A percentile compares a stretch with the other conserved stretches of the same genome.
Conservation (phyloP, 1,139 yeast species). For the Diutina mesorugosa region DNA sequence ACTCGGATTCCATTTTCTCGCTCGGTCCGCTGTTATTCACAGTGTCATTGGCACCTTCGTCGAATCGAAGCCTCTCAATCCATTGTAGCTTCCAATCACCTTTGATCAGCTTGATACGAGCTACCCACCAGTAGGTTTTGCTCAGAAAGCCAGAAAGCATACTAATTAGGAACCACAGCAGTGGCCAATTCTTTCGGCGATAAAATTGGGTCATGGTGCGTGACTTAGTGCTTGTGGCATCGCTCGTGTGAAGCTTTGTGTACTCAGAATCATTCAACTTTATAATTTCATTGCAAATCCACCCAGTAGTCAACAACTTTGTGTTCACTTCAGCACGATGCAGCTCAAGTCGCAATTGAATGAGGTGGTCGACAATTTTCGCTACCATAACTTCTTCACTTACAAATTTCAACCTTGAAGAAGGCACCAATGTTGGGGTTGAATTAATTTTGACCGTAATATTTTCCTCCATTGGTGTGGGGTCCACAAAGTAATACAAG, state of each 20-base stretch:
- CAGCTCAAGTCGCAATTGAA: conserved; percentile 39
- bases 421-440: background rate
- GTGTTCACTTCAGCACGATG: conserved; percentile 38
- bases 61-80: conserved; percentile 18
- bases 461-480: conserved; percentile 26
- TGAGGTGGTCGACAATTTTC: conserved; percentile 23
- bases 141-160: conserved; percentile 32
- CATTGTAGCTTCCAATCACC: conserved; percentile 57
- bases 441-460: conserved; percentile 22
- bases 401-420: conserved; percentile 10
- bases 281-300: conserved; percentile 50
- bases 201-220: conserved; percentile 28
- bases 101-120: conserved; percentile 42
- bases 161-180: conserved; percentile 53
- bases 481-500: conserved; percentile 28
- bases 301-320: conserved; percentile 49
- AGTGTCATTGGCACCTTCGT: conserved; percentile 3
- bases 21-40: background rate
- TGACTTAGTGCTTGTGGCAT: conserved; percentile 9
- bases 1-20: background rate
- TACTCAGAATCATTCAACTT: conserved; percentile 28
- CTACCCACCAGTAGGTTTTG: conserved; percentile 48
- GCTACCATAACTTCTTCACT: conserved; percentile 20
- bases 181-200: conserved; percentile 59
- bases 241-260: conserved; percentile 7